phyloP scores from a whole-genome alignment of 2,329 filamentous ascomycete genomes.

The Colletotrichum filicis region DNA sequence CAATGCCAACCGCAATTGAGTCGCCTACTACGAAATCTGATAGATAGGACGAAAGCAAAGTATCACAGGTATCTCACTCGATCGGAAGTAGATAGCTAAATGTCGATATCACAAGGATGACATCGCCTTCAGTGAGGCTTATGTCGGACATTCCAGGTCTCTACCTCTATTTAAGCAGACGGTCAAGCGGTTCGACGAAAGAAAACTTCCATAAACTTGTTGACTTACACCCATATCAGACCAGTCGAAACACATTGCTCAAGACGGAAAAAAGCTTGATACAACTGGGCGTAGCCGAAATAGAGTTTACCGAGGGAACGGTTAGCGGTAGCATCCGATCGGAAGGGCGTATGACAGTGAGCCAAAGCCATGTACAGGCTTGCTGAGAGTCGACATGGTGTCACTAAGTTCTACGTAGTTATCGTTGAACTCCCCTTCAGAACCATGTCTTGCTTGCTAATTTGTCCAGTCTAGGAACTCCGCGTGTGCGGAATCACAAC shows the following conservation, averaged over 20 bases:
- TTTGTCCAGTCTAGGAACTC: background rate
- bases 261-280: background rate
- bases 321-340: background rate
- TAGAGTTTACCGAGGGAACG: background rate
- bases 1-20: background rate
- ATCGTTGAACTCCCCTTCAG: too few species aligned
- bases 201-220: background rate
- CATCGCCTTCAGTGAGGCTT: too few species aligned
- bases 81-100: background rate
- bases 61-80: background rate
- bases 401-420: background rate
- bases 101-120: background rate
- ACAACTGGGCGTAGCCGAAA: background rate
- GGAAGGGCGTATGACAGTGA: background rate
- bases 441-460: background rate
- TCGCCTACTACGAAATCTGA: background rate
- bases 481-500: background rate
- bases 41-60: background rate
- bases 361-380: background rate
- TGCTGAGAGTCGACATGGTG: background rate
- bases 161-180: background rate
- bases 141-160: too few species aligned
- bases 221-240: background rate
- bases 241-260: background rate
- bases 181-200: background rate